Base-by-base conservation (phyloP, 257 asterid genomes). In the Solanum boliviense region DNA sequence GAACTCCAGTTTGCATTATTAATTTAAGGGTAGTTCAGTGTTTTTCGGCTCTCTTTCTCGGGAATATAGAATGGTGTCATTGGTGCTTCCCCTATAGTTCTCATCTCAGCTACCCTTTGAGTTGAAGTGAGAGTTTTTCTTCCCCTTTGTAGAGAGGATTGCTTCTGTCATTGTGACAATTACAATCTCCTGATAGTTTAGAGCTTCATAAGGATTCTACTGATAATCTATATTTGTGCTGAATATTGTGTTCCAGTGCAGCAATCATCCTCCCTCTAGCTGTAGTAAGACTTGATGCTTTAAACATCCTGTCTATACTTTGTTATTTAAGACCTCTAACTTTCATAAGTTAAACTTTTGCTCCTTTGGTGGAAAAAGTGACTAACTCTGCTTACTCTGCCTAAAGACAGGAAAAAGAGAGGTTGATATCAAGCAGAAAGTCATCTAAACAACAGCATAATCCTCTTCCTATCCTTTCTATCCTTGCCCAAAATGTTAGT, bases 321-420 rank as follows among this genome's bases (percentile, higher is more conserved):
- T 75, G 65, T 44, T n/a, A 78, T 18, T 41, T 29, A n/a, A 20
- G 13, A 5, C 3, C 21, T 62, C 56, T 56, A 18, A 44, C 73
- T 90, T 87, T 23, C 29, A 29, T 78, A 71, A n/a, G 25, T 68
- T 76, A 27, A 20, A 86, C 68, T 9, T 46, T 31, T 38, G 82
- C 79, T 48, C 44, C 15, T 71, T 41, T 79, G 56, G 82, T 89
- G 88, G 87, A 78, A 41, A 75, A 39, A 25, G 84, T n/a, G 84
- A 88, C 52, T 91, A 82, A 87, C 94, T 94, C 90, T 89, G 84
- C 92, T 91, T 91, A 91, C 90, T 90, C 89, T 92, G 85, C 91
- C 88, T 92, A 92, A 93, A 92, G 96, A 95, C 98, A 96, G 99
- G 98, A 93, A 95, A 94, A 91, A 83, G 96, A 94, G 93, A 95